Conservation (phyloP, 257 asterid species). For the Nicotiana undulata region DNA sequence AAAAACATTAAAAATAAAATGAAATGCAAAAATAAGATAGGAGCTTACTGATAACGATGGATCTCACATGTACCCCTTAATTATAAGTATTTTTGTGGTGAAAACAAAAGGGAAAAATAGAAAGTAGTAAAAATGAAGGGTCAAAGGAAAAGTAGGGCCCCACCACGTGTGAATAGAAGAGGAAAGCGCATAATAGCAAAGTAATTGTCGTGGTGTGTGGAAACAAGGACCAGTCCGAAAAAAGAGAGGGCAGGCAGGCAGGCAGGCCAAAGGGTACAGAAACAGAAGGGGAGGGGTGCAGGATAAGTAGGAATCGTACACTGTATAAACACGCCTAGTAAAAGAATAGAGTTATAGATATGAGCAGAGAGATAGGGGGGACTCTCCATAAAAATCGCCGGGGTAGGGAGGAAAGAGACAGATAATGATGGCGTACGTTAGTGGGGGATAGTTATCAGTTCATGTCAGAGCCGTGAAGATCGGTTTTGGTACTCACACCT, state of each 20-base stretch:
- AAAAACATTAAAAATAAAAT: neutral
- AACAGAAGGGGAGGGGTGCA: neutral
- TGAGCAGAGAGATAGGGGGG: neutral
- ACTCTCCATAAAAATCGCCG: conserved; percentile 7
- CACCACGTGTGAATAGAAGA: conserved; percentile 13
- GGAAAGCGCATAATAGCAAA: neutral
- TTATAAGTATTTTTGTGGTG: too few relatives aligned
- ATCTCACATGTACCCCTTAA: neutral
- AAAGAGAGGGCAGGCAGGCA: neutral
- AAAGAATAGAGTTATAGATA: neutral
- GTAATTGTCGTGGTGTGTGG: neutral
- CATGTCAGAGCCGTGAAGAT: conserved; percentile 7
- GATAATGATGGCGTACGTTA: conserved; percentile 13
- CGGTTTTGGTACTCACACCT: neutral
- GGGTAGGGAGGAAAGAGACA: neutral
- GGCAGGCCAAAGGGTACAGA: neutral
- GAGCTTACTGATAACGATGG: neutral
- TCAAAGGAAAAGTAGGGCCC: neutral
- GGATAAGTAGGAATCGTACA: conserved; percentile 7
- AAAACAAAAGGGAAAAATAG: too few relatives aligned
- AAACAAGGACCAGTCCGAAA: neutral
- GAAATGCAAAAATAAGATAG: neutral
- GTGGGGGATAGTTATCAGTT: conserved; percentile 5
- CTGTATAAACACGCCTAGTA: neutral
- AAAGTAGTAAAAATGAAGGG: neutral